Base-by-base conservation (phyloP, 2,329 filamentous ascomycete genomes). In the Lecanosticta acicola region DNA sequence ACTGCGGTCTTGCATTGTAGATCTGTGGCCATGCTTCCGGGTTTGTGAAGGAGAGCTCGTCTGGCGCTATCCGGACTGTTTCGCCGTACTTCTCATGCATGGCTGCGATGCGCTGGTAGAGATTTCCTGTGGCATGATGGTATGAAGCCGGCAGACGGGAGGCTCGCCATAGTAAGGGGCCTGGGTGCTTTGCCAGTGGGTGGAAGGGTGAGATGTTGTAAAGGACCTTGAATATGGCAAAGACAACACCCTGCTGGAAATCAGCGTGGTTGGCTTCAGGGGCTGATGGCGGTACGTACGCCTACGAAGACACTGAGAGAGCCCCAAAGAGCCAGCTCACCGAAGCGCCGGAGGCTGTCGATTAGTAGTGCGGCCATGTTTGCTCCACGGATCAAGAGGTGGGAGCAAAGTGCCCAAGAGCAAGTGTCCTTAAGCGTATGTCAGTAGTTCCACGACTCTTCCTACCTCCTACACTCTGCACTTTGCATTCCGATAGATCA, bases 21-120 rank as follows among this genome's bases (percentile, higher is more conserved):
- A 62, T 61, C 32, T 59, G 53, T 2, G 49, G 32, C 32, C 52
- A 54, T 32, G 51, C 53, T 42, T 50, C 50, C 2, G 59, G 59
- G 16, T 51, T 43, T 35, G 57, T 57, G 39, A 61, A 55, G 13
- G 55, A 58, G 3, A 62, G 52, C 37, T 62, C 59, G 26, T 60
- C 57, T 2, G 59, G 59, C 13, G 59, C 56, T 41, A 62, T 56
- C 3, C 59, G 56, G 11, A 62, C 55, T 14, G 58, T 54, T 5
- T 48, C 35, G 14, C 59, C 59, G 33, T 58, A 58, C 33, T 52
- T 32, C 16, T 58, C 41, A n/a, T 62, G 59, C 1, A 61, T 47
- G 0, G 48, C 38, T 9, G 55, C 50, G 16, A 62, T 61, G 19
- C 56, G 38, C 13, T 55, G 32, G 40, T 54, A 57, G 8, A 58